A percentile compares a stretch with the other conserved stretches of the same genome.
Conservation (phyloP, 163 green algal genomes). For the Chloromonas sp. region DNA sequence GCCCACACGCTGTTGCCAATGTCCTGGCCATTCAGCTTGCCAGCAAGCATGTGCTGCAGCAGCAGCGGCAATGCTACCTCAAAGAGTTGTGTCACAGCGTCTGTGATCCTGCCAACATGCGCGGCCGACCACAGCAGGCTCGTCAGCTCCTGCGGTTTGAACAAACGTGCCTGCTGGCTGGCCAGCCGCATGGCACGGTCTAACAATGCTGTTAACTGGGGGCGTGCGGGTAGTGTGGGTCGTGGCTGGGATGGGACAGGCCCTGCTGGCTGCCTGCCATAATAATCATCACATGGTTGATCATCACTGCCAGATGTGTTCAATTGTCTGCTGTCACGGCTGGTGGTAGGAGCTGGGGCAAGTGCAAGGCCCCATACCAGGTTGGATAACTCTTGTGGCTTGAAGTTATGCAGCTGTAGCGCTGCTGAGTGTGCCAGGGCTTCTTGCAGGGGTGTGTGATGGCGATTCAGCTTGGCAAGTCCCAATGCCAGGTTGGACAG, state of each 20-base stretch:
- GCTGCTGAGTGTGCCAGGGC: constrained; percentile 14
- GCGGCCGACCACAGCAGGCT: constrained; percentile 24
- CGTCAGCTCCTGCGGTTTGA: constrained; percentile 18
- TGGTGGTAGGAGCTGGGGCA: too few relatives aligned
- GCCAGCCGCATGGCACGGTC: constrained; percentile 1
- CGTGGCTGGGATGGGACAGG: too few relatives aligned
- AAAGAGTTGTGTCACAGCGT: constrained; percentile 5
- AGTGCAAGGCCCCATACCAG: constrained; percentile 29
- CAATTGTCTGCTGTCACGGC: too few relatives aligned
- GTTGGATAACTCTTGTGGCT: constrained; percentile 44
- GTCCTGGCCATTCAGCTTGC: constrained; percentile 21
- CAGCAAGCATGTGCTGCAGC: not conserved
- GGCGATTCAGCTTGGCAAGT: constrained; percentile 22
- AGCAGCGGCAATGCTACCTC: constrained; percentile 11
- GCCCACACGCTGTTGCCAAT: constrained; percentile 30
- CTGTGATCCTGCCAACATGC: not conserved
- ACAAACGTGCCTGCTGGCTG: constrained; percentile 7
- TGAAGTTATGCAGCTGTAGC: constrained; percentile 29
- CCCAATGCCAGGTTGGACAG: constrained; percentile 32
- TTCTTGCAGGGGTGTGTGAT: constrained; percentile 5
- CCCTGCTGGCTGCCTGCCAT: too few relatives aligned
- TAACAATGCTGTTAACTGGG: too few relatives aligned
- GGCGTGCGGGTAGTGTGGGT: too few relatives aligned
- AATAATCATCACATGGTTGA: too few relatives aligned
- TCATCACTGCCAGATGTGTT: too few relatives aligned